Conservation (phyloP, 2,329 filamentous ascomycete genomes). For the Colletotrichum sidae region DNA sequence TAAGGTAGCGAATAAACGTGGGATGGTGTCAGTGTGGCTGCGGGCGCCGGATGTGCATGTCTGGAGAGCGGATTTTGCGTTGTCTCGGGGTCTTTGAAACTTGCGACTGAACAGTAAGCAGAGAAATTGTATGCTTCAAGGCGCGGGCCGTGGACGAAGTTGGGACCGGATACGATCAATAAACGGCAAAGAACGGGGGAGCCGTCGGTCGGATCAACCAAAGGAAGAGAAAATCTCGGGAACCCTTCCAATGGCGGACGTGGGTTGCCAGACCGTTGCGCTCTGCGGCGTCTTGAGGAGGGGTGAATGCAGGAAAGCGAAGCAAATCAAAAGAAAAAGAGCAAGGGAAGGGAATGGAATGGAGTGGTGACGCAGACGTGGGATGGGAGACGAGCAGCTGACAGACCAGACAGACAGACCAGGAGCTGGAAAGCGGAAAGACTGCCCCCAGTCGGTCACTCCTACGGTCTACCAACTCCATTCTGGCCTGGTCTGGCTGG, state of each 20-base stretch:
- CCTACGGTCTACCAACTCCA: too few relatives aligned
- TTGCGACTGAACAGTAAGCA: slow-evolving; percentile 35
- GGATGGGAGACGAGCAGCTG: background rate
- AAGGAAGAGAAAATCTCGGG: slow-evolving; percentile 1
- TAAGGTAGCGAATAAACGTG: slow-evolving; percentile 7
- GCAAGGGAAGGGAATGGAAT: background rate
- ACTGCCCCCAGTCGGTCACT: too few relatives aligned
- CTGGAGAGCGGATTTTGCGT: slow-evolving; percentile 25
- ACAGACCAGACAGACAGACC: background rate
- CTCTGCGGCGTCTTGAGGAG: background rate
- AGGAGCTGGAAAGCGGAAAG: too few relatives aligned
- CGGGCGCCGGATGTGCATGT: slow-evolving; percentile 18
- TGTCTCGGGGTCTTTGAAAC: slow-evolving; percentile 28
- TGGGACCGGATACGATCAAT: background rate
- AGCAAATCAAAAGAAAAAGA: too few relatives aligned
- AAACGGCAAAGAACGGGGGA: slow-evolving; percentile 4
- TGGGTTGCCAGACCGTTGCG: slow-evolving; percentile 8
- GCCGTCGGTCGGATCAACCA: background rate
- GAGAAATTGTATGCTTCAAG: background rate
- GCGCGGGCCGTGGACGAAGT: background rate
- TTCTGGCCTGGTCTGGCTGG: background rate
- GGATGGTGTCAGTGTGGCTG: slow-evolving; percentile 25
- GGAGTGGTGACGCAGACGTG: slow-evolving; percentile 30
- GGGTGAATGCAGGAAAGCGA: background rate
- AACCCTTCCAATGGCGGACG: slow-evolving; percentile 8